A percentile compares a stretch with the other conserved stretches of the same genome.
Evolutionary conservation across 495 filamentous ascomycete species (phyloP).

Genomic region (Usnea hakonensis): DNA sequence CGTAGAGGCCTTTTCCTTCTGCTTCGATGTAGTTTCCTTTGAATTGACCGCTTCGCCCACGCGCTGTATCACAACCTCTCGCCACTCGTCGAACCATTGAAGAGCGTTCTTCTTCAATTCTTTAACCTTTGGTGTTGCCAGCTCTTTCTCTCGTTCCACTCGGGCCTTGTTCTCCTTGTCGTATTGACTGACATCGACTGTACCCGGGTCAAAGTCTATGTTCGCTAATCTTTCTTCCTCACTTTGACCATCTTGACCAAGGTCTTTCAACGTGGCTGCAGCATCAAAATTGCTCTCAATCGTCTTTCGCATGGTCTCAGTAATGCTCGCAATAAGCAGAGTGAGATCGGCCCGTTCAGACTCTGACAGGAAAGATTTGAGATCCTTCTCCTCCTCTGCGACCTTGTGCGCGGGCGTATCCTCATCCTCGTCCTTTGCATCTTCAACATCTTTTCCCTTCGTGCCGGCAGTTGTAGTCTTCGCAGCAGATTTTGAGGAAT

Average conservation of each 20-base stretch:
- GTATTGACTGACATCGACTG: conserved; percentile 22
- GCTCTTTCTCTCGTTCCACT: conserved; percentile 25
- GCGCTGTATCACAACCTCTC: conserved; percentile 50
- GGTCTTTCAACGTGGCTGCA: conserved; percentile 8
- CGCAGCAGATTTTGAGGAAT: not conserved
- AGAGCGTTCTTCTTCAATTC: conserved; percentile 38
- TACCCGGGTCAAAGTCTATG: conserved; percentile 22
- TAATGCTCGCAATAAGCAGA: conserved; percentile 38
- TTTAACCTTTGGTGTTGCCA: conserved; percentile 26
- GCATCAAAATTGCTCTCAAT: conserved; percentile 38
- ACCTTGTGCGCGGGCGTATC: conserved; percentile 18
- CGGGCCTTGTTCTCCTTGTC: conserved; percentile 26
- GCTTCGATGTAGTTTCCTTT: conserved; percentile 27
- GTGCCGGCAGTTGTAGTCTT: not conserved
- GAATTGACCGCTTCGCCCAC: conserved; percentile 60
- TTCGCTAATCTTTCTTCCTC: conserved; percentile 26
- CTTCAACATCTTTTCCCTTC: not conserved
- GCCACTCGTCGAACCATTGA: conserved; percentile 57
- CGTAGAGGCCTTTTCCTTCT: not conserved
- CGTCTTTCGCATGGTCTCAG: conserved; percentile 38
- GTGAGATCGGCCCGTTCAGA: conserved; percentile 44
- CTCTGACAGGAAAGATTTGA: conserved; percentile 44
- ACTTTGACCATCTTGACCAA: conserved; percentile 2
- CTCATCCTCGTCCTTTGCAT: not conserved
- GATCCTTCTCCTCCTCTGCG: conserved; percentile 33